Evolutionary conservation across 2,329 filamentous ascomycete species (phyloP).

Genomic region (Niveomyces coronatus): DNA sequence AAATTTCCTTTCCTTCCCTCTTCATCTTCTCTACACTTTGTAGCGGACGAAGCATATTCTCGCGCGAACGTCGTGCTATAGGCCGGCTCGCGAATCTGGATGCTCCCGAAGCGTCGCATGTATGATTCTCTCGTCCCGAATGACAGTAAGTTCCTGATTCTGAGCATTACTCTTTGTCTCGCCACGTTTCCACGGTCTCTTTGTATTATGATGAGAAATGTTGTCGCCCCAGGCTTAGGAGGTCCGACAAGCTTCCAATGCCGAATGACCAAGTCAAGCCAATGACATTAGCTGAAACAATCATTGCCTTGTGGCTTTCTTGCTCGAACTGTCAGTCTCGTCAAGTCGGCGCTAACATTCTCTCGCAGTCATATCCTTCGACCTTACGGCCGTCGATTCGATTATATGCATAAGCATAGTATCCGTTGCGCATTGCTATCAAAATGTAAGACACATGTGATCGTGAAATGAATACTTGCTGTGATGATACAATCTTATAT

Average conservation of each 20-base stretch:
- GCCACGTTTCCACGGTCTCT: background rate
- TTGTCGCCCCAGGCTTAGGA: conserved; percentile 42
- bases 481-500: conserved; percentile 60
- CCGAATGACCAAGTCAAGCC: conserved; percentile 44
- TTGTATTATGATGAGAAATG: conserved; percentile 32
- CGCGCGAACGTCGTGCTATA: too few species aligned
- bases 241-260: conserved; percentile 36
- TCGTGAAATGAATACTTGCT: conserved; percentile 9
- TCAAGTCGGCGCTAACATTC: background rate
- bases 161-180: too few species aligned
- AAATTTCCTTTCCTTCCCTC: too few species aligned
- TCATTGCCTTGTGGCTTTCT: too few species aligned
- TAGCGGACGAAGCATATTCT: too few species aligned
- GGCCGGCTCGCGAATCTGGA: too few species aligned
- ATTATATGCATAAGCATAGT: too few species aligned
- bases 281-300: conserved; percentile 41
- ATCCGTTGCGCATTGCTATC: conserved; percentile 10
- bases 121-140: too few species aligned
- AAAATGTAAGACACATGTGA: conserved; percentile 19
- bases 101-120: too few species aligned
- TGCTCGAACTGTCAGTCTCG: conserved; percentile 1
- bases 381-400: too few species aligned
- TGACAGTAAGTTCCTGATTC: too few species aligned
- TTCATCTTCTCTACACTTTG: too few species aligned
- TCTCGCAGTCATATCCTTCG: background rate